Evolutionary conservation across 768 basidiomycete species (phyloP).

Genomic region (Boletus rex-veris): DNA sequence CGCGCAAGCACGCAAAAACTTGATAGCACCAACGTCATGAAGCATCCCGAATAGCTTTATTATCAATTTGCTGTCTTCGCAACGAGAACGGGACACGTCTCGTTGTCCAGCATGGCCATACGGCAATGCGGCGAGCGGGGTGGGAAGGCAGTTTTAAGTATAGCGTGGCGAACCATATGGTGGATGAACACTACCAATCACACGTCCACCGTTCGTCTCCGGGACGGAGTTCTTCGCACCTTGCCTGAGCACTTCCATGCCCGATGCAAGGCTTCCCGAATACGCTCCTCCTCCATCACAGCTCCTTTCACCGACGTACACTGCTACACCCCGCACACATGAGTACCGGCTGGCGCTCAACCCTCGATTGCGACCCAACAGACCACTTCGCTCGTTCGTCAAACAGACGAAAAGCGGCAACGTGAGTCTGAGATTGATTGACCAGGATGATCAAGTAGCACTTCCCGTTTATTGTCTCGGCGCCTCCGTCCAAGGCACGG

Average conservation of each 20-base stretch:
- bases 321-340: slow-evolving; percentile 48
- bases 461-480: slow-evolving; percentile 59
- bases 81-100: not conserved
- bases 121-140: slow-evolving; percentile 23
- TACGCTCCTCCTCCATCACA: slow-evolving; percentile 39
- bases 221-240: slow-evolving; percentile 1
- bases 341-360: slow-evolving; percentile 53
- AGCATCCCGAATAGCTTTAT: not conserved
- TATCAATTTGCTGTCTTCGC: not conserved
- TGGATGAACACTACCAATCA: slow-evolving; percentile 11
- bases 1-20: not conserved
- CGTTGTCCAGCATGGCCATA: slow-evolving; percentile 6
- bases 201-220: slow-evolving; percentile 19
- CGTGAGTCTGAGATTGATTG: slow-evolving; percentile 47
- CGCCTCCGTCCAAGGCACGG: slow-evolving; percentile 49
- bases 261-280: slow-evolving; percentile 50
- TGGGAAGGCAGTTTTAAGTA: slow-evolving; percentile 35
- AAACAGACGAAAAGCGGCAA: slow-evolving; percentile 58
- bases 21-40: not conserved
- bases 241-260: slow-evolving; percentile 42
- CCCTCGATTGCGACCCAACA: slow-evolving; percentile 33
- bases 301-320: slow-evolving; percentile 47
- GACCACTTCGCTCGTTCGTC: slow-evolving; percentile 48
- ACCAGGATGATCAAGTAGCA: slow-evolving; percentile 47
- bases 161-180: slow-evolving; percentile 32